Conservation (phyloP, 2,329 filamentous ascomycete species). For the Pseudonectria foliicola region DNA sequence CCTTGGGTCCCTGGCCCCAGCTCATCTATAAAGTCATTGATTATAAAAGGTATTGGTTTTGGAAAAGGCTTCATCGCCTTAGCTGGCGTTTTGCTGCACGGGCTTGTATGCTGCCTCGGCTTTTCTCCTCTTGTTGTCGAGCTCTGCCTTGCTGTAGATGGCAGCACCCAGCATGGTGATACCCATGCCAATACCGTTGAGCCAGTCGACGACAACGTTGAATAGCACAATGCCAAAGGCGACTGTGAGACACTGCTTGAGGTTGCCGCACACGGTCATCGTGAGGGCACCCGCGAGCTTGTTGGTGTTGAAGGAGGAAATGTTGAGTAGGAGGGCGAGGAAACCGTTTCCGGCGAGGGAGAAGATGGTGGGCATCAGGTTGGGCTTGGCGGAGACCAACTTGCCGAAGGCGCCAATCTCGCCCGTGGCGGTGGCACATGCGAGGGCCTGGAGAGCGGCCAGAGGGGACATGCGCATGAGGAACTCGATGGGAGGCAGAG, state of each 20-base stretch:
- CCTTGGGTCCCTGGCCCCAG: constrained; percentile 10
- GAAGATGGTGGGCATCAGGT: constrained; percentile 30
- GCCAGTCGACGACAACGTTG: constrained; percentile 40
- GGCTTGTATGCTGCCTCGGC: constrained; percentile 27
- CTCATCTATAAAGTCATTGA: constrained; percentile 21
- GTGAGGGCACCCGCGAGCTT: constrained; percentile 50
- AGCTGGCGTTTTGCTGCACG: constrained; percentile 26
- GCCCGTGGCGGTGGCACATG: constrained; percentile 44
- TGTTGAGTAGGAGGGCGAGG: constrained; percentile 49
- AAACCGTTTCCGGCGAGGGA: constrained; percentile 44
- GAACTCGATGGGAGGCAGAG: constrained; percentile 51
- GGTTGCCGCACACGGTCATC: constrained; percentile 53
- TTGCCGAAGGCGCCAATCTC: constrained; percentile 40
- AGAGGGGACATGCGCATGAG: constrained; percentile 57
- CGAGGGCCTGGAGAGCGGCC: constrained; percentile 47
- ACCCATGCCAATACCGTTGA: constrained; percentile 50
- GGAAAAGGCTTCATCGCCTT: constrained; percentile 4
- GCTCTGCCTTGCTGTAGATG: constrained; percentile 51
- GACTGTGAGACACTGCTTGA: constrained; percentile 52
- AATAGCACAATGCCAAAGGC: constrained; percentile 47
- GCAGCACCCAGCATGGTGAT: constrained; percentile 49
- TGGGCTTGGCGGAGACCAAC: constrained; percentile 28
- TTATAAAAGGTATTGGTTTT: constrained; percentile 12
- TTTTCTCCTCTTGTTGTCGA: constrained; percentile 38
- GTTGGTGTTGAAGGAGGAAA: constrained; percentile 51